Base-by-base conservation (phyloP, 2,329 filamentous ascomycete species). In the Colletotrichum sp. region DNA sequence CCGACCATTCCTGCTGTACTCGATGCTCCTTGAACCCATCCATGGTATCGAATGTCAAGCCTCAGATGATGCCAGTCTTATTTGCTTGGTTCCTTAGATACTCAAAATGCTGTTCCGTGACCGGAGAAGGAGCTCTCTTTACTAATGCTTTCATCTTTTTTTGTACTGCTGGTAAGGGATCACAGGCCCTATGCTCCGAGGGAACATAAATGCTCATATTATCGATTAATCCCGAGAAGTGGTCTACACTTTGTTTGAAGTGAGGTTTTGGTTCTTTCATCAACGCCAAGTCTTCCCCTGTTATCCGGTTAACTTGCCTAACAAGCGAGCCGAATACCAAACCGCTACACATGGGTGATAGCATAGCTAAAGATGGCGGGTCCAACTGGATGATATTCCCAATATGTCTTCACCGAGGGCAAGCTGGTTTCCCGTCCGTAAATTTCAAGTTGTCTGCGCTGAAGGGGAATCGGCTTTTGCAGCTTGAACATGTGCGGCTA, bases 51-150 rank as follows among this genome's bases (percentile, higher is more conserved):
- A 29, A 5, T 29, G 5, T 5, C 29, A 29, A 29, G 29, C 8
- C 29, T 43, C 36, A 33, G 18, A 63, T 18, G 13, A 29, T 29
- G 29, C 55, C 69, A 3, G 69, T 68, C 33, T 71, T 71, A 27
- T 55, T 34, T 13, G 57, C 63, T 15, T 71, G 69, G 6, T 38
- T 33, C 12, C 18, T 33, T n/a, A 71, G 27, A n/a, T 68, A 62
- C 13, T 55, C 24, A 11, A 38, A 8, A 9, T 47, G 18, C 15
- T 5, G 6, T 2, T 47, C 24, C 6, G 34, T 47, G 7, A 51
- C 13, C 4, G 47, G 59, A 12, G 51, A 36, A 1, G 68, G 24
- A 24, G 24, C 24, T 24, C 24, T 24, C 24, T 24, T 24, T 24
- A 24, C 24, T 24, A 24, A 24, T 24, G 24, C 24, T 24, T 24